phyloP scores from a whole-genome alignment of 2,329 filamentous ascomycete genomes.

The Fusarium graminum region DNA sequence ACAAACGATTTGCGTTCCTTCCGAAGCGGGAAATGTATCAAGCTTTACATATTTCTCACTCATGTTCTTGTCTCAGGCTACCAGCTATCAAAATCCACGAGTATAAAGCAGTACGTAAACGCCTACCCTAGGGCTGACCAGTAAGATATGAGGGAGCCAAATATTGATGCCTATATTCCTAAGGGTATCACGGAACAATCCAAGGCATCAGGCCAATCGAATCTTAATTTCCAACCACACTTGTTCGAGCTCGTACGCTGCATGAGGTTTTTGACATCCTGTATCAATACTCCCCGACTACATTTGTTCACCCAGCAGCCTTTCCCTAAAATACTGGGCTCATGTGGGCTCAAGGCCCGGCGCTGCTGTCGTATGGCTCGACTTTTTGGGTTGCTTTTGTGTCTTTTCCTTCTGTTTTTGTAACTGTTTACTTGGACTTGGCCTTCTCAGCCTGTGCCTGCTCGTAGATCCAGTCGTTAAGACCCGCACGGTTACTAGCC shows the following conservation, averaged over 20 bases:
- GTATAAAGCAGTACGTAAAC: not conserved
- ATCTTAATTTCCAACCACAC: not conserved
- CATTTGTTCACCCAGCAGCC: not conserved
- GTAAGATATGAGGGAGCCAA: not conserved
- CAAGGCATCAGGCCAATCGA: constrained; percentile 16
- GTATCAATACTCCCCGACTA: not conserved
- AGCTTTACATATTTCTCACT: not conserved
- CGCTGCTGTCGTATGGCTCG: constrained; percentile 21
- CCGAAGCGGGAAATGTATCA: not conserved
- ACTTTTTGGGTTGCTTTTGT: constrained; percentile 14
- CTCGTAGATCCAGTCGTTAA: constrained; percentile 99
- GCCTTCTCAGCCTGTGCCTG: constrained; percentile 74
- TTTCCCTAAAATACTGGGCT: constrained; percentile 1
- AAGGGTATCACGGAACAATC: constrained; percentile 38
- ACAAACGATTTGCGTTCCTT: not conserved
- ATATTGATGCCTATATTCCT: constrained; percentile 36
- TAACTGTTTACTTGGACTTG: constrained; percentile 43
- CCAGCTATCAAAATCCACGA: not conserved
- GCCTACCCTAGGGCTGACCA: not conserved
- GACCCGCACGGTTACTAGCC: constrained; percentile 82
- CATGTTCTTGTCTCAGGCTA: not conserved
- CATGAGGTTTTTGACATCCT: constrained; percentile 17
- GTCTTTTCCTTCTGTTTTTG: constrained; percentile 3
- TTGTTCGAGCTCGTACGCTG: constrained; percentile 4
- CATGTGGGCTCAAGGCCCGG: constrained; percentile 22